Percentiles rank a stretch among this genome's conserved stretches.
Conservation (phyloP, 1,284 basidiomycete genomes). For the Ustilago cynodontis region DNA sequence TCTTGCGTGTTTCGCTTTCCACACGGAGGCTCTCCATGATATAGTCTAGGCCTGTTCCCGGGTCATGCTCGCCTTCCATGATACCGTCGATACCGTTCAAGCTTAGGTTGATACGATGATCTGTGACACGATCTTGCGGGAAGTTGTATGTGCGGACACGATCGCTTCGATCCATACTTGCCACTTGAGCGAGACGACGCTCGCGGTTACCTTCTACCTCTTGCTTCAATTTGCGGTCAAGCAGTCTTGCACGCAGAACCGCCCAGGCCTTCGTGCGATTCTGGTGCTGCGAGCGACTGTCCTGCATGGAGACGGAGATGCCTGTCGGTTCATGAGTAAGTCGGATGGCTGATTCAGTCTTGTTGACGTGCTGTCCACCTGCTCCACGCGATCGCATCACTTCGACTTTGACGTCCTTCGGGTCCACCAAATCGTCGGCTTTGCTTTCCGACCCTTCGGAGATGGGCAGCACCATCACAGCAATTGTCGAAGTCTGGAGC, state of each 20-base stretch:
- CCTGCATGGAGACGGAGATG: constrained; percentile 97
- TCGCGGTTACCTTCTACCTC: constrained; percentile 62
- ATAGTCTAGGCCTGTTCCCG: constrained; percentile 53
- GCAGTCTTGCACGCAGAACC: constrained; percentile 62
- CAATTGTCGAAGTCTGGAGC: constrained; percentile 92
- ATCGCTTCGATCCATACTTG: constrained; percentile 66
- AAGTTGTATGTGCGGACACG: constrained; percentile 68
- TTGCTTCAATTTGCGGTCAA: constrained; percentile 60
- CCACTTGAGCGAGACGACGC: constrained; percentile 61
- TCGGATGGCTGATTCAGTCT: constrained; percentile 97
- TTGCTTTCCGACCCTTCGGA: constrained; percentile 69
- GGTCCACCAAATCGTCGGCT: constrained; percentile 75
- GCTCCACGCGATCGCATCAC: constrained; percentile 96
- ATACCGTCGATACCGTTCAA: constrained; percentile 60
- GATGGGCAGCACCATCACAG: constrained; percentile 73
- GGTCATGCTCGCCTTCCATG: constrained; percentile 66
- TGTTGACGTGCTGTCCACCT: constrained; percentile 99
- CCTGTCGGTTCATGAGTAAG: constrained; percentile 93
- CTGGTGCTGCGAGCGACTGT: constrained; percentile 94
- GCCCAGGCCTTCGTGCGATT: constrained; percentile 68
- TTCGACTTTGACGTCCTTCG: constrained; percentile 88
- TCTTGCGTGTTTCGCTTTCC: constrained; percentile 45
- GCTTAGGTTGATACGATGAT: constrained; percentile 65
- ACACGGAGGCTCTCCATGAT: constrained; percentile 51
- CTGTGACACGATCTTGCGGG: constrained; percentile 68